Percentiles rank a stretch among this genome's conserved stretches.
Conservation (phyloP, 305 asterid genomes). For the Petunia hybrid region DNA sequence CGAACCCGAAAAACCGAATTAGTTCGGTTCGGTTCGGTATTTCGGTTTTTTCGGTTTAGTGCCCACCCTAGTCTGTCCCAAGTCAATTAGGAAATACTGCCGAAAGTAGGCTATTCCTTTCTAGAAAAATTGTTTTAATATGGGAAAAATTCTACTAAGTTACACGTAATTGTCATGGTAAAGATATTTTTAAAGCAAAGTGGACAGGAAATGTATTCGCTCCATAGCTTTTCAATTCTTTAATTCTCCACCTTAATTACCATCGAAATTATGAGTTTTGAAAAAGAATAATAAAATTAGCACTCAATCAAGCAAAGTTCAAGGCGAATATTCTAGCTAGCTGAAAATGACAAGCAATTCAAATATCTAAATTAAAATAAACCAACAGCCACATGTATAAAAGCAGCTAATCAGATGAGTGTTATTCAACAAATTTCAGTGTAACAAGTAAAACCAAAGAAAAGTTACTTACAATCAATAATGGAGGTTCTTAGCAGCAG, state of each 20-base stretch:
- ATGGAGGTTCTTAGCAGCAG: slow-evolving; percentile 14
- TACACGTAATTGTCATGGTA: not conserved
- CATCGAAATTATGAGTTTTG: too few relatives aligned
- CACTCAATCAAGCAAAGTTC: too few relatives aligned
- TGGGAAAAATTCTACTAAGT: not conserved
- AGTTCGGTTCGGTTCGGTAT: too few relatives aligned
- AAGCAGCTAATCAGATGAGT: not conserved
- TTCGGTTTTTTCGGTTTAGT: too few relatives aligned
- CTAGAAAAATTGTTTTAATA: not conserved
- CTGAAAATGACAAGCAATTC: not conserved
- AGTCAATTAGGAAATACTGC: not conserved
- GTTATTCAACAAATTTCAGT: not conserved
- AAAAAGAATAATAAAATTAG: too few relatives aligned
- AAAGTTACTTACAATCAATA: not conserved
- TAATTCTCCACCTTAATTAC: not conserved
- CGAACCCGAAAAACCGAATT: too few relatives aligned
- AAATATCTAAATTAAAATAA: not conserved
- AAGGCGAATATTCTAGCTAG: not conserved
- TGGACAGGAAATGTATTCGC: not conserved
- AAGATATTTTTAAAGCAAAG: not conserved
- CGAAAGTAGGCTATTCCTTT: not conserved
- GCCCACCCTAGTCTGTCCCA: too few relatives aligned
- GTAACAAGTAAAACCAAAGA: not conserved
- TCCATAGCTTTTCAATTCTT: not conserved
- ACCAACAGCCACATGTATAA: not conserved